Conservation (phyloP, 148 eudicot species). For the Rhododendron griersonianum region DNA sequence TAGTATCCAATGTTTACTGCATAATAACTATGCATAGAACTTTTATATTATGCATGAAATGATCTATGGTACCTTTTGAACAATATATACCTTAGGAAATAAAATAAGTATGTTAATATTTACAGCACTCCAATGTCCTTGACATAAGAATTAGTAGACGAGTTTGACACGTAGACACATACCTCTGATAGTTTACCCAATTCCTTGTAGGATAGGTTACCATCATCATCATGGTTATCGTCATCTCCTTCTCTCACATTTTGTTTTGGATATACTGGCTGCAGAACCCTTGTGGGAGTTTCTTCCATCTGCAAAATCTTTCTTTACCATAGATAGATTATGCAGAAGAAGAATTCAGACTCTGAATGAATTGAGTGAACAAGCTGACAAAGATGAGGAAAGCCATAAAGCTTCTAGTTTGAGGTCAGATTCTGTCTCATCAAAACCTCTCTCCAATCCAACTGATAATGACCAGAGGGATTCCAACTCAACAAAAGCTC, state of each 20-base stretch:
- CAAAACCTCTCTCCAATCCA: conserved; percentile 14
- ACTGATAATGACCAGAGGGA: conserved; percentile 1
- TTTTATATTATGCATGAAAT: neutral
- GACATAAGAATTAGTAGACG: neutral
- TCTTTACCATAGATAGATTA: conserved; percentile 14
- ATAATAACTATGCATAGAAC: neutral
- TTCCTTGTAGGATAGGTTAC: neutral
- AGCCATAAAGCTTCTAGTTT: conserved; percentile 19
- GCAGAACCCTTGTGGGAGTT: conserved; percentile 25
- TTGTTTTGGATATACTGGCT: neutral
- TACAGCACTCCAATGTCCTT: neutral
- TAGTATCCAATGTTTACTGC: neutral
- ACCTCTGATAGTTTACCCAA: neutral
- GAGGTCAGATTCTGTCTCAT: conserved; percentile 3
- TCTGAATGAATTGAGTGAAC: conserved; percentile 26
- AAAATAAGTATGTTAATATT: neutral
- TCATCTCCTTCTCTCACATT: no score
- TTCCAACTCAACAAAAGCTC: conserved; percentile 3
- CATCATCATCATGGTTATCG: neutral
- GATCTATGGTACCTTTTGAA: neutral
- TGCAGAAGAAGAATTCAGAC: conserved; percentile 35
- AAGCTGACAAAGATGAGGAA: conserved; percentile 15
- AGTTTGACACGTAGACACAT: neutral
- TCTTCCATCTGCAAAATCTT: conserved; percentile 21
- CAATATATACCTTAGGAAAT: neutral